phyloP scores from a whole-genome alignment of 768 basidiomycete species.

The Hygrocybe coccinea region DNA sequence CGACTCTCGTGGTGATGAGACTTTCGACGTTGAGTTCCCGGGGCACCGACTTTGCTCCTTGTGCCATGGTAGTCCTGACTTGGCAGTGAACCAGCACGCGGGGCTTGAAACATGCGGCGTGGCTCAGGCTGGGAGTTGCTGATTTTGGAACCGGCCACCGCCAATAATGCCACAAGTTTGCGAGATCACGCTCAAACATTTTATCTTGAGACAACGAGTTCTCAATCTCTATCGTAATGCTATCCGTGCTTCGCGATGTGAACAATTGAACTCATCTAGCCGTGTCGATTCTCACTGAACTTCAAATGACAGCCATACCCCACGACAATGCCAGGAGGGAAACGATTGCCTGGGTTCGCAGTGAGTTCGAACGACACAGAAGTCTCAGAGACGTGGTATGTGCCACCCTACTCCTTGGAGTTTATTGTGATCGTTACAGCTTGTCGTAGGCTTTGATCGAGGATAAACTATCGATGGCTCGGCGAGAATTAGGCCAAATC shows the following conservation, averaged over 20 bases:
- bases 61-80: conserved; percentile 12
- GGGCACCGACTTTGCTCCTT: neutral
- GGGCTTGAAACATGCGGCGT: neutral
- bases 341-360: conserved; percentile 67
- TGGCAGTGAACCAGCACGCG: neutral
- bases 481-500: conserved; percentile 58
- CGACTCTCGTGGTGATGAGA: conserved; percentile 27
- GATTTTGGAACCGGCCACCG: neutral
- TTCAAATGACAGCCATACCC: conserved; percentile 47
- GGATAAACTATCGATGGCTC: conserved; percentile 49
- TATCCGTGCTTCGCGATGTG: conserved; percentile 68
- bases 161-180: conserved; percentile 14
- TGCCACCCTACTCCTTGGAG: conserved; percentile 4
- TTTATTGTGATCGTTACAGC: neutral
- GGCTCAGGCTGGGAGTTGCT: neutral
- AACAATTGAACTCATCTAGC: conserved; percentile 13
- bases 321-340: conserved; percentile 57
- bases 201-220: conserved; percentile 61
- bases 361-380: conserved; percentile 62
- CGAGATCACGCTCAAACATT: conserved; percentile 58
- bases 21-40: conserved; percentile 2
- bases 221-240: conserved; percentile 60
- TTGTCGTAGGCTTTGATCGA: conserved; percentile 51
- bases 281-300: neutral
- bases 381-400: conserved; percentile 55